Base-by-base conservation (phyloP, 768 basidiomycete genomes). In the Postia placenta region DNA sequence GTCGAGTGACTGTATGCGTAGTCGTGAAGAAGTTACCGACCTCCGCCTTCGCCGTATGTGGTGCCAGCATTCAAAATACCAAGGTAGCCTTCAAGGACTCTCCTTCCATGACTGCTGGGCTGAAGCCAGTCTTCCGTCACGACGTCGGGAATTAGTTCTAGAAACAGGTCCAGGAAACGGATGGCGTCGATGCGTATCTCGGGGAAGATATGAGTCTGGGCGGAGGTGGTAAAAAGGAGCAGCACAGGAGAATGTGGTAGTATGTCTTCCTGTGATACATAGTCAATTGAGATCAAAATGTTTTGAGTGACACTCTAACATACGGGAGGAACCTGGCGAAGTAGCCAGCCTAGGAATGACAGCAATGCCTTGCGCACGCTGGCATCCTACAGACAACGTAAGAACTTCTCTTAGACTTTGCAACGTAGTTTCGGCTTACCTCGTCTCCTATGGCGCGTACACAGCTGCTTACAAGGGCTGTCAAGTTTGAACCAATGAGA, bases 181-280 rank as follows among this genome's bases (percentile, higher is more conserved):
- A 95, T 74, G 2, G 92, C 90, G 60, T 97, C 94, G 33, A 97
- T 76, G 14, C 92, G 79, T 51, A 97, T 92, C 64, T 95, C 92
- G 19, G 93, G 93, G 64, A 93, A 96, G 41, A 98, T 95, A 58
- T 94, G 88, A 0, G 91, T 93, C 64, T 94, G 86, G 0, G 92
- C 91, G 9, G 93, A 95, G 5, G 89, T 84, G 0, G 83, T 81
- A 63, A 93, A 95, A 14, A 98, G 78, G 20, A 97, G 72, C 4
- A 97, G 71, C 0, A 83, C 59, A 1, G 88, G 71, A 0, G 85
- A 73, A 60, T 96, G 90, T 4, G 94, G 92, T 0, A 70, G 51
- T 1, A 97, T 66, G 44, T 80, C 74, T 35, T 83, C 74, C 92
- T 94, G 56, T 35, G 37, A 25, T 44, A 30, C 44, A 47, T 20